These are phyloP conservation scores for Saturnispora kantuleensis DNA, from an alignment of 805 yeast genomes.

Conservation along the genomic window DNA sequence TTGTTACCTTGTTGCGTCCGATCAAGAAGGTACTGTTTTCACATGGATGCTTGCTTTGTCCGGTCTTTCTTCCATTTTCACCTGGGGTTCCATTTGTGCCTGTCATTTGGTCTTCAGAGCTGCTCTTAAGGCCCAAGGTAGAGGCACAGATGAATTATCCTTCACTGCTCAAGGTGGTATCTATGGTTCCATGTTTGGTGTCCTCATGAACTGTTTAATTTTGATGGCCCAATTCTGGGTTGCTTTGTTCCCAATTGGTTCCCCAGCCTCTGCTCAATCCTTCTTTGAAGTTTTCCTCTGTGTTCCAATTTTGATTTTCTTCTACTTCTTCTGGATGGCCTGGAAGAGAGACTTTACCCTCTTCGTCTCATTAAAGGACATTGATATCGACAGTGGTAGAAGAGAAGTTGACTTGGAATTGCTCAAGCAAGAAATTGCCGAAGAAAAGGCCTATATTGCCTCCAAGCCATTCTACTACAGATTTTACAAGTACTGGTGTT, in stretches of 20 bases:
- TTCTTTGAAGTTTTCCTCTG: slow-evolving; percentile 62
- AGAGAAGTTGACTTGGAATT: slow-evolving; percentile 49
- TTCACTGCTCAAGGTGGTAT: slow-evolving; percentile 59
- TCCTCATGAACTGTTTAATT: slow-evolving; percentile 44
- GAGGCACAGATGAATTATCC: slow-evolving; percentile 53
- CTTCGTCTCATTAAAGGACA: slow-evolving; percentile 36
- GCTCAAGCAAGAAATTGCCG: slow-evolving; percentile 45
- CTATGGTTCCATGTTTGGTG: slow-evolving; percentile 54
- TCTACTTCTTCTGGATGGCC: slow-evolving; percentile 26
- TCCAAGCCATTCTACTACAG: slow-evolving; percentile 39
- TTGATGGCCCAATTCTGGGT: slow-evolving; percentile 73
- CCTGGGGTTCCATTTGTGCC: slow-evolving; percentile 66
- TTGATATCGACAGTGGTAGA: slow-evolving; percentile 54
- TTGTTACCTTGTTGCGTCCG: slow-evolving; percentile 52
- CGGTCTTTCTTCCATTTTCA: slow-evolving; percentile 62
- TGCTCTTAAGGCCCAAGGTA: slow-evolving; percentile 55
- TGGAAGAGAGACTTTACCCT: slow-evolving; percentile 37
- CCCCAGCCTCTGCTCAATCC: slow-evolving; percentile 35
- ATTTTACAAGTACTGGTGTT: slow-evolving; percentile 48
- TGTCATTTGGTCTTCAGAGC: slow-evolving; percentile 61
- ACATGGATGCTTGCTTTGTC: slow-evolving; percentile 68
- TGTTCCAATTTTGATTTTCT: slow-evolving; percentile 46
- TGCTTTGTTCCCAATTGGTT: slow-evolving; percentile 61
- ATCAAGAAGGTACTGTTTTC: slow-evolving; percentile 45
- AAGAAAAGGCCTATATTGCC: slow-evolving; percentile 42